Evolutionary conservation across 2,329 filamentous ascomycete species (phyloP), one percentile per base, ranked within the genome.

Genomic region (Fusarium concolor): DNA sequence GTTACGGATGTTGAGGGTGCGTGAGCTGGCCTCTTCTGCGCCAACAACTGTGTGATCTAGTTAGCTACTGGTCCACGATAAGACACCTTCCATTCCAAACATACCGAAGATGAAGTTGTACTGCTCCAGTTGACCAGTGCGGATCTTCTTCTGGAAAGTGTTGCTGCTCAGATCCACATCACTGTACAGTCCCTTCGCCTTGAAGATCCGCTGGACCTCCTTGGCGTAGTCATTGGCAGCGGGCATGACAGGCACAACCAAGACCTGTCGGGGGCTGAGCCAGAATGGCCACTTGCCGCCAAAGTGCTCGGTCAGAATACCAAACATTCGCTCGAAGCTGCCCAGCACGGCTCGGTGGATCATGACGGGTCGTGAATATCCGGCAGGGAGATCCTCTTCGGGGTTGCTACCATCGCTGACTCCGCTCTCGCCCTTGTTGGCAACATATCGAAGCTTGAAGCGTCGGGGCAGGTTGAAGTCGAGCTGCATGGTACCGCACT

Each of bases 231-330:
- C 89, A 74, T 90, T 89, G 80, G 92, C 92, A 63, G 93, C 91
- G 10, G 92, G 92, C 65, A 94, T 89, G 67, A 96, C 87, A 26
- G 80, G 80, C 24, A 82, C 79, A 41, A 82, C 78, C 53, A 82
- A 84, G 67, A 96, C 88, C 79, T 96, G 92, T 51, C 92, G 87
- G n/a, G 92, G 92, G 71, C 89, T 92, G 65, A 96, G 82, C 92
- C 92, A 96, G 85, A 95, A 93, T 2, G 92, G 92, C 92, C 92
- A 96, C 82, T 94, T 94, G 73, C 92, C 92, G 55, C 86, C 92
- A 77, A 93, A 95, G 80, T 95, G 92, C 84, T 96, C 92, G 44
- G 88, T 92, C 63, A 95, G 84, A 69, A 95, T 93, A 69, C 88
- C 92, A 75, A 92, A 85, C 80, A 87, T 87, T 58, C 85, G 81